Evolutionary conservation across 2,329 filamentous ascomycete genomes (phyloP).

Genomic region (Cercospora berteroae): DNA sequence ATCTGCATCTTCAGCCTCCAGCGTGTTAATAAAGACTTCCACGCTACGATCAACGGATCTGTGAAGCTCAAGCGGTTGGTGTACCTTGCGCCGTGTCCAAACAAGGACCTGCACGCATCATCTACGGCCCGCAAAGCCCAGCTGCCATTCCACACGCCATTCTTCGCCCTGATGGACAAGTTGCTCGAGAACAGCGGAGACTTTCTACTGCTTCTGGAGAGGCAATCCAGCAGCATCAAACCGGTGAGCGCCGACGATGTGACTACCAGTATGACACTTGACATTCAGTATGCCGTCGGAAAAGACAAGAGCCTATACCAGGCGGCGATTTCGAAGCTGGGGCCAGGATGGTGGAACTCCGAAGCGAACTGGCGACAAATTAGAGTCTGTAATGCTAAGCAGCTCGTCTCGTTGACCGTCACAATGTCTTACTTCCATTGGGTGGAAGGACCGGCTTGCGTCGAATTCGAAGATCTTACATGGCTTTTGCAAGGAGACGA

Average conservation of each 20-base stretch:
- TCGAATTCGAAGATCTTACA: neutral
- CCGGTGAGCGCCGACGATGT: neutral
- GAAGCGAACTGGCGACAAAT: neutral
- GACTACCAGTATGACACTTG: neutral
- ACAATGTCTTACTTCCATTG: neutral
- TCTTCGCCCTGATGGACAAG: neutral
- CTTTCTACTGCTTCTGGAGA: neutral
- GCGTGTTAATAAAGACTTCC: neutral
- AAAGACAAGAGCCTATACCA: neutral
- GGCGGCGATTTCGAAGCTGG: neutral
- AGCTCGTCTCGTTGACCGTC: neutral
- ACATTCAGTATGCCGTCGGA: neutral
- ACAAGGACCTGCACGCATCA: neutral
- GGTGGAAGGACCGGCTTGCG: neutral
- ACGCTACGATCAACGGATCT: constrained; percentile 1
- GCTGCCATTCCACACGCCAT: neutral
- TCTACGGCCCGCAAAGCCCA: neutral
- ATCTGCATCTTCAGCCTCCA: neutral
- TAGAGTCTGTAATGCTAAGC: neutral
- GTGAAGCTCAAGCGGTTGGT: neutral
- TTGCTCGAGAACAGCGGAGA: neutral
- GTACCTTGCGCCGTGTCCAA: neutral
- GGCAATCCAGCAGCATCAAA: neutral
- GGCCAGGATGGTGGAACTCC: neutral
- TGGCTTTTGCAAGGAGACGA: neutral